A percentile compares a stretch with the other conserved stretches of the same genome.
phyloP scores from a whole-genome alignment of 1,284 basidiomycete genomes.

The Hortiboletus rubellus region DNA sequence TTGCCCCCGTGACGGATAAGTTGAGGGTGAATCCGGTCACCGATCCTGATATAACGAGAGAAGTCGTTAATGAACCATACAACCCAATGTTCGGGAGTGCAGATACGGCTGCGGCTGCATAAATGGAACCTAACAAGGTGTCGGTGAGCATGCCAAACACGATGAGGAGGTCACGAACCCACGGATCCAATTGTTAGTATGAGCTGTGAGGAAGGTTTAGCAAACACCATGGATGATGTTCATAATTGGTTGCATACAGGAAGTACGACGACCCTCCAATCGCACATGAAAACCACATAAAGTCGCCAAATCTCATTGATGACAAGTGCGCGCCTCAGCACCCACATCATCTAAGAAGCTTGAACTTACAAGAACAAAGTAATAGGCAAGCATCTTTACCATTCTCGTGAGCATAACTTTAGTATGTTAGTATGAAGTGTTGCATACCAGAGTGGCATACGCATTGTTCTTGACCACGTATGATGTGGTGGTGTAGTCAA shows the following conservation, averaged over 20 bases:
- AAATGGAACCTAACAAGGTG: not conserved
- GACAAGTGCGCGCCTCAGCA: not conserved
- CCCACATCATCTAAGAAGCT: no score
- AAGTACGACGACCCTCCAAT: no score
- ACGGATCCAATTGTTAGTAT: not conserved
- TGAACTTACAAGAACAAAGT: not conserved
- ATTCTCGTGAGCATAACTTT: not conserved
- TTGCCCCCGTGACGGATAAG: not conserved
- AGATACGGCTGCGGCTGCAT: not conserved
- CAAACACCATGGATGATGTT: no score
- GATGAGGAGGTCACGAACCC: not conserved
- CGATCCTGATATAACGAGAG: not conserved
- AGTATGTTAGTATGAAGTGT: no score
- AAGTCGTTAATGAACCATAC: not conserved
- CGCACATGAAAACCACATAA: no score
- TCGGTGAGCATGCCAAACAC: not conserved
- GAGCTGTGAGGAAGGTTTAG: not conserved
- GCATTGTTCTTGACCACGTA: not conserved
- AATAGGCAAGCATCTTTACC: not conserved
- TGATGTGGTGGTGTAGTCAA: not conserved
- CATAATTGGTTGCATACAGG: no score
- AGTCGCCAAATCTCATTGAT: constrained; percentile 1
- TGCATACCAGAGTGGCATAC: not conserved
- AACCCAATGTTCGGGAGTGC: no score
- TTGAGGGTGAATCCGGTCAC: not conserved